phyloP scores from a whole-genome alignment of 2,329 filamentous ascomycete species.

The Gnomoniopsis sp. region DNA sequence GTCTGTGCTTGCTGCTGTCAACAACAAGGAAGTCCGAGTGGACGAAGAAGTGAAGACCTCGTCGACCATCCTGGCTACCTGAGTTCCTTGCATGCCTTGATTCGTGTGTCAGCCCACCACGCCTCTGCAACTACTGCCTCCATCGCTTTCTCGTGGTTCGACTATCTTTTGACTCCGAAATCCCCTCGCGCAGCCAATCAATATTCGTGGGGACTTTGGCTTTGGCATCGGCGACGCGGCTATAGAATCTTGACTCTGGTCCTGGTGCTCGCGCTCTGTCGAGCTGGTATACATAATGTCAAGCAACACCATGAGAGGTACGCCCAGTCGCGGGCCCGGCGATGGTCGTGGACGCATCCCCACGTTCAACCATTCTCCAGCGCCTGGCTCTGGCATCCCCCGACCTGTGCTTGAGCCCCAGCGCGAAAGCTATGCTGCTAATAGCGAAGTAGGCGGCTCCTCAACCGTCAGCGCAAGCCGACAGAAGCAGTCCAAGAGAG shows the following conservation, averaged over 20 bases:
- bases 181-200: not conserved
- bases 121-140: not conserved
- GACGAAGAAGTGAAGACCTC: not conserved
- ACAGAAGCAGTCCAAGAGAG: conserved; percentile 93
- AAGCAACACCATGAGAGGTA: conserved; percentile 64
- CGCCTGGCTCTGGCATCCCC: conserved; percentile 61
- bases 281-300: conserved; percentile 43
- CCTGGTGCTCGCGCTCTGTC: not conserved
- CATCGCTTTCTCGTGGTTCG: not conserved
- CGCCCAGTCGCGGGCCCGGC: conserved; percentile 59
- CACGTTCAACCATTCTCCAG: conserved; percentile 56
- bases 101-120: not conserved
- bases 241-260: not conserved
- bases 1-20: not conserved
- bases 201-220: not conserved
- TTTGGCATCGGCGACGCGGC: not conserved
- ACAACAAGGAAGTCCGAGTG: not conserved
- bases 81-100: not conserved
- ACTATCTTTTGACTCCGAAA: not conserved
- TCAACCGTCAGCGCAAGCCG: conserved; percentile 88
- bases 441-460: conserved; percentile 51
- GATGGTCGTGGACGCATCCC: conserved; percentile 51
- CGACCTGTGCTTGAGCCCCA: conserved; percentile 60
- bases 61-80: not conserved
- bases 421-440: conserved; percentile 38